Percentiles rank a stretch among this genome's conserved stretches.
Evolutionary conservation across 768 basidiomycete species (phyloP).

Genomic region (Psilocybe azurescens): DNA sequence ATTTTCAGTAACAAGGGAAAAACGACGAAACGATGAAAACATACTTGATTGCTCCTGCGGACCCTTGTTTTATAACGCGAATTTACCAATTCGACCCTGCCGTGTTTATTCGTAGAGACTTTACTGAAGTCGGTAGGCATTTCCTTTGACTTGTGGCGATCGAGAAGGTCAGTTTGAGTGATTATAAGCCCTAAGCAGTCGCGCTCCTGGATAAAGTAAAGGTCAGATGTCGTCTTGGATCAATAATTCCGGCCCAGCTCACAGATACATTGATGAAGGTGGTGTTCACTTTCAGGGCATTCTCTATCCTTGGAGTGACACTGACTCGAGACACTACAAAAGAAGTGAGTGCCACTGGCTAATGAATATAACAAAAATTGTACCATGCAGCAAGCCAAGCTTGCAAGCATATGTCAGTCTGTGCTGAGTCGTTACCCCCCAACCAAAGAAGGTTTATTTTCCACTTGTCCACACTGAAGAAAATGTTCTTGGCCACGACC

Average conservation of each 20-base stretch:
- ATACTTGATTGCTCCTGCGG: slow-evolving; percentile 40
- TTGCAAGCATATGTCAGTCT: slow-evolving; percentile 36
- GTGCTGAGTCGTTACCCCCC: slow-evolving; percentile 18
- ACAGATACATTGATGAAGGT: slow-evolving; percentile 24
- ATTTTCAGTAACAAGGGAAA: not conserved
- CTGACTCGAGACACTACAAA: slow-evolving; percentile 28
- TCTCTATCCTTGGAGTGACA: slow-evolving; percentile 9
- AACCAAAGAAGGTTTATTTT: slow-evolving; percentile 36
- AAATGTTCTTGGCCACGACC: slow-evolving; percentile 27
- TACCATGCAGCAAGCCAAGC: slow-evolving; percentile 46
- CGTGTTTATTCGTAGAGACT: slow-evolving; percentile 29
- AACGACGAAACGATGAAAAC: slow-evolving; percentile 2
- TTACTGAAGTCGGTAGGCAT: slow-evolving; percentile 37
- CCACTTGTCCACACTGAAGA: slow-evolving; percentile 12
- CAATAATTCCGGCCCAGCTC: not conserved
- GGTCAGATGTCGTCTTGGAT: not conserved
- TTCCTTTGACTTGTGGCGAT: slow-evolving; percentile 36
- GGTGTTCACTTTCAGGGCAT: slow-evolving; percentile 26
- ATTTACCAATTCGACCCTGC: slow-evolving; percentile 37
- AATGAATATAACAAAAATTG: slow-evolving; percentile 5
- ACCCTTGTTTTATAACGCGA: slow-evolving; percentile 47
- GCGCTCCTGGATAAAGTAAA: slow-evolving; percentile 30
- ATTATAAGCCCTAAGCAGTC: slow-evolving; percentile 34
- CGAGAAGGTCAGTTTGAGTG: slow-evolving; percentile 37
- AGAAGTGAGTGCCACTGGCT: not conserved